Base-by-base conservation (phyloP, 768 basidiomycete species). In the Cubamyces lactineus region DNA sequence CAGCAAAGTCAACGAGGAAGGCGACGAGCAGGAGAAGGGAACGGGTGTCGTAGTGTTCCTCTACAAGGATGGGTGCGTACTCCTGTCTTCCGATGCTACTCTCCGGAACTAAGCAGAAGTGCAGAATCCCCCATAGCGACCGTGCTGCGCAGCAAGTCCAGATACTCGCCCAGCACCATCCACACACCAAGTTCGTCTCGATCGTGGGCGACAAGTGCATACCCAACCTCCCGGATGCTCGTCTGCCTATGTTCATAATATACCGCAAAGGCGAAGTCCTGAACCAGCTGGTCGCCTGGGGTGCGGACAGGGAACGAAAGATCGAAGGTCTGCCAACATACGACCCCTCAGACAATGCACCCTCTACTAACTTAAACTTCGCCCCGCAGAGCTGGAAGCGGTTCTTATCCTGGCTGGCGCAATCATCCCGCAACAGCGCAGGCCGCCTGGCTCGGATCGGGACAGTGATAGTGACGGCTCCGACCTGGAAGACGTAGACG, bases 151-250 rank as follows among this genome's bases (percentile, higher is more conserved):
- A 81, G 26, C 87, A 96, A 53, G 75, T 98, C 26, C 80, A 79
- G 5, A 80, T 79, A 0, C 80, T 99, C 5, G 94, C 97, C 1
- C 79, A 78, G n/a, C 84, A 86, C 54, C 89, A 96, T 73, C 92
- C 95, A 2, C 88, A 89, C 49, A 92, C 95, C 12, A 98, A 98
- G 77, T 97, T 99, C 67, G 90, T 98, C 63, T 94, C 92, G 12
- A 98, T 98, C 68, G 86, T 95, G 3, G 94, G 95, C 40, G 85
- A 92, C 76, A 94, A 94, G 74, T 96, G 94, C 77, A 97, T 99
- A 68, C 87, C 92, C n/a, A 89, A 98, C 75, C 87, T 98, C 39
- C 96, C 96, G 15, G 97, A 98, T 68, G 80, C 84, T 40, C 87
- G 94, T 53, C 76, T 94, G 42, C 97, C 97, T 1, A 98, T 96